Base-by-base conservation (phyloP, 192 early-diverging fungal genomes). In the Mortierella alpina region DNA sequence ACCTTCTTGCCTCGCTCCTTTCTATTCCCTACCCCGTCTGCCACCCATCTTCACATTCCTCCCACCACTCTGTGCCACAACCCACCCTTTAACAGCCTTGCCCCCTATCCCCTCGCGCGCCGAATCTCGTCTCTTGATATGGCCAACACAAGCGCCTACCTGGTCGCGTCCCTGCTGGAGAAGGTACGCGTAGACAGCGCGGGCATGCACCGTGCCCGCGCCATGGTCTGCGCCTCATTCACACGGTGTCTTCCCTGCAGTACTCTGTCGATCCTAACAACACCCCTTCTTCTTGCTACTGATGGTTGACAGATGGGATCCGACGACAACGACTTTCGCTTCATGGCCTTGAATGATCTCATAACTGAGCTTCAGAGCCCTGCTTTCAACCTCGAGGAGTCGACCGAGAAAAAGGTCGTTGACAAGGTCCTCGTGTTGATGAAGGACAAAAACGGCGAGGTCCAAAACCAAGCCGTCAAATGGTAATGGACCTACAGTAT, bases 291-390 rank as follows among this genome's bases (percentile, higher is more conserved):
- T 54, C 14, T 40, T 50, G 11, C 54, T 22, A 17, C 10, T 20
- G 51, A 40, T 42, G n/a, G 12, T 39, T 56, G 7, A 51, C 84
- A 90, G 88, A 89, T 90, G 89, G 68, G 71, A 23, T 85, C 82
- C 60, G 83, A 77, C 42, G 95, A 96, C 81, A 88, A 92, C 22
- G 95, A 96, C 83, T 93, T 93, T 76, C 92, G 95, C 50, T 95
- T 91, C 82, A 96, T 96, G 95, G 95, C 94, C 23, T 58, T 90
- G 20, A 89, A 89, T 66, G 95, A 96, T 83, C 84, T 96, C 53
- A 91, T 90, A 71, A 89, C 87, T 13, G 93, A 93, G 64, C 86
- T 95, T 14, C 86, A 89, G 50, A 90, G 89, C 62, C 86, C 89
- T 10, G 72, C 70, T 23, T 89, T 92, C 68, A 67, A 59, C 9